These are phyloP conservation scores for Xylaria flabelliformis DNA, from an alignment of 495 filamentous ascomycete species.

Conservation along the genomic window DNA sequence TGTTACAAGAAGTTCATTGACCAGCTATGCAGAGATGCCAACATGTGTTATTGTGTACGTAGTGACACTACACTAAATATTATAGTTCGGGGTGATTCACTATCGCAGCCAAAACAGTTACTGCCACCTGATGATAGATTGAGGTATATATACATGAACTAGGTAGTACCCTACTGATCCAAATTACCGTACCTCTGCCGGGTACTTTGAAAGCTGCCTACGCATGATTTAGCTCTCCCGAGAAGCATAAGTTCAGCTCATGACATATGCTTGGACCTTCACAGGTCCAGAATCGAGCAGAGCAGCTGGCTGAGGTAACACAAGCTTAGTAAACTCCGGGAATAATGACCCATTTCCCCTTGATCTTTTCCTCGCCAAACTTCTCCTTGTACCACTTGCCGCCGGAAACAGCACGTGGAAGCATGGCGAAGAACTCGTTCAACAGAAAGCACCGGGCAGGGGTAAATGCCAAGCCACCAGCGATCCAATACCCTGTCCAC, in stretches of 20 bases:
- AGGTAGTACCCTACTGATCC: neutral
- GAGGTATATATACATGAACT: neutral
- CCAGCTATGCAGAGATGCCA: too few species aligned
- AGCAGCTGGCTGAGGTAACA: neutral
- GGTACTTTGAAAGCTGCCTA: neutral
- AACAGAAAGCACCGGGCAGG: conserved; percentile 82
- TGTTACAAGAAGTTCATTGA: too few species aligned
- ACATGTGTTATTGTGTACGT: too few species aligned
- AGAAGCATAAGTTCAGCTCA: neutral
- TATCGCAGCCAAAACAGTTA: too few species aligned
- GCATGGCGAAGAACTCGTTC: conserved; percentile 89
- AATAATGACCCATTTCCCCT: conserved; percentile 78
- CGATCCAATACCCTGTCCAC: conserved; percentile 87
- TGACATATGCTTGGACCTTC: neutral
- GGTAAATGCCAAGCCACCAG: conserved; percentile 64
- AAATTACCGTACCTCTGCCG: neutral
- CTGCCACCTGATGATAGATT: neutral
- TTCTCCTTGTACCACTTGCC: conserved; percentile 85
- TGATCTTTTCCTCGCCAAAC: conserved; percentile 82
- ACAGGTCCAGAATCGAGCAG: neutral
- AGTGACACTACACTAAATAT: too few species aligned
- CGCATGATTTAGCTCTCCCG: neutral
- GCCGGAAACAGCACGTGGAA: conserved; percentile 84
- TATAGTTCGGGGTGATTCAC: too few species aligned
- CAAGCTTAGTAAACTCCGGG: conserved; percentile 68